A percentile compares a stretch with the other conserved stretches of the same genome.
Evolutionary conservation across 345 rosid genomes (phyloP).

Genomic region (Lumnitzera littorea): DNA sequence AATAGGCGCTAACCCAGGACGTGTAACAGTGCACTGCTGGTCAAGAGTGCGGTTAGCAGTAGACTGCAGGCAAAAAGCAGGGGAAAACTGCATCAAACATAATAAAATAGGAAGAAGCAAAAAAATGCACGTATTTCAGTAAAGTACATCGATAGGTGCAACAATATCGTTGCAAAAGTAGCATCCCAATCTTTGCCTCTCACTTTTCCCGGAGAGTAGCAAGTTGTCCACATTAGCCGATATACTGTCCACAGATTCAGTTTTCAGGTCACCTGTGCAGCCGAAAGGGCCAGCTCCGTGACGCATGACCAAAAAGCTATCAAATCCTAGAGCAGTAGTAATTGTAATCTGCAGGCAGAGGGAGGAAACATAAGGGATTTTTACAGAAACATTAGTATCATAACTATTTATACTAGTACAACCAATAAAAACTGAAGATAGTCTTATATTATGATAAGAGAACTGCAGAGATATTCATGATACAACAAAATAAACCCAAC

Average conservation of each 20-base stretch:
- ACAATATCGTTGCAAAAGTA: slow-evolving; percentile 97
- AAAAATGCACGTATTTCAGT: slow-evolving; percentile 1
- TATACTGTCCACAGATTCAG: slow-evolving; percentile 20
- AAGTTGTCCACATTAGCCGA: slow-evolving; percentile 36
- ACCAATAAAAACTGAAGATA: not conserved
- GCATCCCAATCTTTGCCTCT: slow-evolving; percentile 69
- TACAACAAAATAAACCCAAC: slow-evolving; percentile 1
- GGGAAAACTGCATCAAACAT: slow-evolving; percentile 8
- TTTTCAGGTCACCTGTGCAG: slow-evolving; percentile 19
- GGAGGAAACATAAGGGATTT: too few relatives aligned
- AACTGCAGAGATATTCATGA: not conserved
- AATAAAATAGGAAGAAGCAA: not conserved
- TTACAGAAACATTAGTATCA: slow-evolving; percentile 4
- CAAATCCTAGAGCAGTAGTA: slow-evolving; percentile 92
- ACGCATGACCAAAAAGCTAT: slow-evolving; percentile 95
- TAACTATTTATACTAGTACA: not conserved
- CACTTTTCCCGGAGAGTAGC: slow-evolving; percentile 25
- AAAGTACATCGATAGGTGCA: slow-evolving; percentile 85
- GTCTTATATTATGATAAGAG: not conserved
- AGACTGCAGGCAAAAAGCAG: slow-evolving; percentile 45
- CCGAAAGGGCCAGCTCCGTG: slow-evolving; percentile 86
- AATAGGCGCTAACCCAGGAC: slow-evolving; percentile 93
- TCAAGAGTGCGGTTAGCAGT: slow-evolving; percentile 88
- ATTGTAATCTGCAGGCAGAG: slow-evolving; percentile 56
- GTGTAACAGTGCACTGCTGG: slow-evolving; percentile 98